A percentile compares a stretch with the other conserved stretches of the same genome.
Evolutionary conservation across 257 asterid species (phyloP).

Genomic region (Gardenia jasminoides): DNA sequence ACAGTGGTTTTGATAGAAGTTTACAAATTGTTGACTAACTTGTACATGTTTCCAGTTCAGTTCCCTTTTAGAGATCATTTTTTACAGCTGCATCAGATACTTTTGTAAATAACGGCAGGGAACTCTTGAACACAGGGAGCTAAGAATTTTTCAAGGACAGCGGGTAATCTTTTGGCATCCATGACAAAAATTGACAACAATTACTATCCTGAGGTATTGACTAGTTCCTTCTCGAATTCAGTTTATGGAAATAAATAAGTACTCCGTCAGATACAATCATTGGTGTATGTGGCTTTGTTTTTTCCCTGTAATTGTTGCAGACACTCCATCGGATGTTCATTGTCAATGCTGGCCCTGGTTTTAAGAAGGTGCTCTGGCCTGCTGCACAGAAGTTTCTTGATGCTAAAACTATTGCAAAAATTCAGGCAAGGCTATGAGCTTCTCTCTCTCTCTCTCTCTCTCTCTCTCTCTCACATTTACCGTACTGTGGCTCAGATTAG

Average conservation of each 20-base stretch:
- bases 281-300: background rate
- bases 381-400: slow-evolving; percentile 89
- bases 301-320: slow-evolving; percentile 39
- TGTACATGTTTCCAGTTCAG: background rate
- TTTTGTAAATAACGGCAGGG: background rate
- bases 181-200: slow-evolving; percentile 72
- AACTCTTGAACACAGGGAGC: slow-evolving; percentile 58
- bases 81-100: background rate
- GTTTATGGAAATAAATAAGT: background rate
- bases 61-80: background rate
- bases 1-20: background rate
- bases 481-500: slow-evolving; percentile 20
- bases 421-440: slow-evolving; percentile 49
- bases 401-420: slow-evolving; percentile 72
- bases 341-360: slow-evolving; percentile 92
- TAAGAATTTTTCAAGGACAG: slow-evolving; percentile 73
- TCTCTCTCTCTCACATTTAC: background rate
- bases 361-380: slow-evolving; percentile 93
- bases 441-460: background rate
- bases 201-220: slow-evolving; percentile 88
- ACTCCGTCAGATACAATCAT: background rate
- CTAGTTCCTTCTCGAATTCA: slow-evolving; percentile 13
- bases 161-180: slow-evolving; percentile 73
- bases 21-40: slow-evolving; percentile 1
- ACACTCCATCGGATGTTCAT: slow-evolving; percentile 84